These are phyloP conservation scores for Phaeotremella skinneri DNA, from an alignment of 768 basidiomycete species.

Conservation along the genomic window DNA sequence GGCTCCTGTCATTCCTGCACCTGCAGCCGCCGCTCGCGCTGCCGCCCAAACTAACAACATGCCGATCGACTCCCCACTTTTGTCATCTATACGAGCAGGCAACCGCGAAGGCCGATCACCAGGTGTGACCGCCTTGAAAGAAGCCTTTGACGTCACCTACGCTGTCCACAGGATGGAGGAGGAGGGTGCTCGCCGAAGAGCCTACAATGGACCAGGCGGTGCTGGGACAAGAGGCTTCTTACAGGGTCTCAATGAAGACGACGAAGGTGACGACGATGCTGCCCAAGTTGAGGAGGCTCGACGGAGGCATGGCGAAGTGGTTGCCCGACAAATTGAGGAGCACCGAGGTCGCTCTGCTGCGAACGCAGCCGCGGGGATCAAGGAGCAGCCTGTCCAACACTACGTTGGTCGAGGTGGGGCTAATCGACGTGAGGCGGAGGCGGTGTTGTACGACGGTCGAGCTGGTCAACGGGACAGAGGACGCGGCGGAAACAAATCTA, in stretches of 20 bases:
- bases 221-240: constrained; percentile 76
- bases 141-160: constrained; percentile 98
- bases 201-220: constrained; percentile 74
- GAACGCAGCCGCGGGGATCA: constrained; percentile 48
- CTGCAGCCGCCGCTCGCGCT: constrained; percentile 53
- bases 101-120: constrained; percentile 78
- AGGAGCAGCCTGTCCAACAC: constrained; percentile 45
- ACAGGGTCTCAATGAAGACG: constrained; percentile 86
- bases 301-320: constrained; percentile 54
- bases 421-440: constrained; percentile 54
- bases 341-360: constrained; percentile 51
- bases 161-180: constrained; percentile 99
- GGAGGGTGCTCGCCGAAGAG: constrained; percentile 82
- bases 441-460: constrained; percentile 61
- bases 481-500: constrained; percentile 26
- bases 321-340: constrained; percentile 53
- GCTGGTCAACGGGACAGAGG: constrained; percentile 70
- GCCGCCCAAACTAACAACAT: constrained; percentile 47
- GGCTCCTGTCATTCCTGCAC: constrained; percentile 61
- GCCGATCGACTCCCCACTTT: constrained; percentile 83
- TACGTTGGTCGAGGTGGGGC: constrained; percentile 56
- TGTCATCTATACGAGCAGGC: constrained; percentile 73
- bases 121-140: constrained; percentile 86
- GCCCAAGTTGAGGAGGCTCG: constrained; percentile 58
- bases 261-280: constrained; percentile 66